Evolutionary conservation across 2,329 filamentous ascomycete species (phyloP).

Genomic region (Hymenoscyphus albidus): DNA sequence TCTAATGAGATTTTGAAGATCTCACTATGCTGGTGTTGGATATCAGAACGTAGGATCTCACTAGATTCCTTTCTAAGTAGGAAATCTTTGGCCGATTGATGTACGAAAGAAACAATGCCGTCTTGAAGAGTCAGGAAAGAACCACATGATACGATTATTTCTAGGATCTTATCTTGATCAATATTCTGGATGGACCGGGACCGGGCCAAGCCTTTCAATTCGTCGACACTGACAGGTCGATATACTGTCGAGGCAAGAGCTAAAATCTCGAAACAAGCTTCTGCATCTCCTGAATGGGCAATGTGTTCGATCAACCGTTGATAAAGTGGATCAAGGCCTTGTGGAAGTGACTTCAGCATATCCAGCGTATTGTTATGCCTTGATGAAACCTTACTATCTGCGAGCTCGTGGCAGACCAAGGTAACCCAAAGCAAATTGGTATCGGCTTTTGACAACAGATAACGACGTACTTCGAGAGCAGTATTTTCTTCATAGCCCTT

Average conservation of each 20-base stretch:
- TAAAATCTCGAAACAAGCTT: neutral
- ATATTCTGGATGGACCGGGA: neutral
- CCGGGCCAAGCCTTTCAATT: neutral
- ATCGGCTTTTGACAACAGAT: conserved; percentile 24
- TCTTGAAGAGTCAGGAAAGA: conserved; percentile 5
- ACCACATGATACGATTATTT: neutral
- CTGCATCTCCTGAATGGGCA: neutral
- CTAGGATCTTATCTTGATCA: neutral
- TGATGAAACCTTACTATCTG: neutral
- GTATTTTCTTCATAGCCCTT: no score
- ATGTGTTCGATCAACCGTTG: conserved; percentile 2
- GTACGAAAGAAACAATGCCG: neutral
- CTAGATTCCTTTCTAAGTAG: neutral
- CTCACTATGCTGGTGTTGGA: no score
- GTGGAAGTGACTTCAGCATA: neutral
- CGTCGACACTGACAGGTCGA: conserved; percentile 2
- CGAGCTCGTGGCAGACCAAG: neutral
- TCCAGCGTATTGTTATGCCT: neutral
- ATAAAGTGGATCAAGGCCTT: conserved; percentile 3
- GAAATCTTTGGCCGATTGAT: conserved; percentile 8
- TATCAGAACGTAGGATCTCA: no score
- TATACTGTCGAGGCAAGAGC: conserved; percentile 3
- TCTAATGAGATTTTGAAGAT: no score
- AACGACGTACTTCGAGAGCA: no score
- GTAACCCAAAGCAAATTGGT: conserved; percentile 2